These are phyloP conservation scores for Trypanosoma congolense DNA, from an alignment of 208 protist genomes.

Conservation along the genomic window DNA sequence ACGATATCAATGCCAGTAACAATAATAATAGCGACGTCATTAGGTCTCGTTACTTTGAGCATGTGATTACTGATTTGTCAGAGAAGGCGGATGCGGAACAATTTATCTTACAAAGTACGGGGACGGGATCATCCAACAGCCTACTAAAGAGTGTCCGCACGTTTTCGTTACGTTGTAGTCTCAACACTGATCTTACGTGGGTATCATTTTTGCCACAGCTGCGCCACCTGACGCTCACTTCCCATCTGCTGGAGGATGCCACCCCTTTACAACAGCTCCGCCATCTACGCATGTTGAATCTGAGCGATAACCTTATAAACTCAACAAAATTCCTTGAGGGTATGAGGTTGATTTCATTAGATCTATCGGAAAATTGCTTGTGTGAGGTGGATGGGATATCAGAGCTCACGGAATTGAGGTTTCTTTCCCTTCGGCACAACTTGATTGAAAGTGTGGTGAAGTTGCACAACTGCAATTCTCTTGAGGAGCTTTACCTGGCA, in stretches of 20 bases:
- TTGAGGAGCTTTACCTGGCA: constrained; percentile 84
- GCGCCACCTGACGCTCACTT: constrained; percentile 30
- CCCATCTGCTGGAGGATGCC: constrained; percentile 54
- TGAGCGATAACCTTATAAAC: constrained; percentile 65
- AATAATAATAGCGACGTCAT: constrained; percentile 2
- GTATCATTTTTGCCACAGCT: constrained; percentile 38
- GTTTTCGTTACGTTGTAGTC: constrained; percentile 23
- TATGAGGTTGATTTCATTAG: constrained; percentile 42
- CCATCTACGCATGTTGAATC: constrained; percentile 53
- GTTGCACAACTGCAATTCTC: constrained; percentile 30
- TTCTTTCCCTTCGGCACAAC: constrained; percentile 89
- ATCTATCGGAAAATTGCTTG: constrained; percentile 77
- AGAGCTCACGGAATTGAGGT: constrained; percentile 32
- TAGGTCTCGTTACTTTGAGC: constrained; percentile 11
- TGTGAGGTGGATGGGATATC: constrained; percentile 33
- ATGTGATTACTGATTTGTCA: constrained; percentile 11
- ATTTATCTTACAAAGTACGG: background rate
- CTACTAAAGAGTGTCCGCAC: constrained; percentile 6
- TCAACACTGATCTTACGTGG: constrained; percentile 16
- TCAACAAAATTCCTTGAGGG: constrained; percentile 34
- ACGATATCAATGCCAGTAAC: constrained; percentile 1
- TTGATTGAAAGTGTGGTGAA: constrained; percentile 39
- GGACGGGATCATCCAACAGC: background rate
- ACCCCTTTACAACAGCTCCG: constrained; percentile 38
- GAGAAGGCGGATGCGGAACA: constrained; percentile 9